These are phyloP conservation scores for Trebouxiophyceae sp. DNA, from an alignment of 163 green algal species.

Conservation along the genomic window DNA sequence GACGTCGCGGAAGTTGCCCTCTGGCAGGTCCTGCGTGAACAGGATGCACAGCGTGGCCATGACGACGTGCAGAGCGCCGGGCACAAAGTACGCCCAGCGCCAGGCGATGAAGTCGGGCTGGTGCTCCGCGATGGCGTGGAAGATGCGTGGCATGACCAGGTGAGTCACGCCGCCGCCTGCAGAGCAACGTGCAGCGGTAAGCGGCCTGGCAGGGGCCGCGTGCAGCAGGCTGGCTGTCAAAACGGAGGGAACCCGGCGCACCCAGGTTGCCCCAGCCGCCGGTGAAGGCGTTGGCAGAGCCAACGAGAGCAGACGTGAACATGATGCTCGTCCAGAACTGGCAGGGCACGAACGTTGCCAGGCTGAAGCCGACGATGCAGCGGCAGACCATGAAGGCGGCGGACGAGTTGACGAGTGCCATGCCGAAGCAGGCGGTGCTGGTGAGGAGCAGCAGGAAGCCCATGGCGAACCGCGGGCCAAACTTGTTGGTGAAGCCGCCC, in stretches of 20 bases:
- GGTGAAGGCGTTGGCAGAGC: slow-evolving; percentile 67
- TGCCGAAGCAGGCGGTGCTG: slow-evolving; percentile 24
- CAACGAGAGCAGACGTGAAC: slow-evolving; percentile 78
- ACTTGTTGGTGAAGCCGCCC: slow-evolving; percentile 73
- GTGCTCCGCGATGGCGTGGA: slow-evolving; percentile 19
- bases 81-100: slow-evolving; percentile 88
- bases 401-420: slow-evolving; percentile 59
- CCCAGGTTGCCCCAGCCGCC: slow-evolving; percentile 94
- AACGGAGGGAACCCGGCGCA: too few relatives aligned
- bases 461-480: slow-evolving; percentile 71
- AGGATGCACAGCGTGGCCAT: slow-evolving; percentile 55
- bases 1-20: slow-evolving; percentile 56
- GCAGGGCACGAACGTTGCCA: slow-evolving; percentile 88
- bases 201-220: too few relatives aligned
- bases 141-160: slow-evolving; percentile 84
- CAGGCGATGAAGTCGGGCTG: slow-evolving; percentile 62
- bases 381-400: slow-evolving; percentile 70
- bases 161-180: slow-evolving; percentile 74
- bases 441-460: slow-evolving; percentile 23
- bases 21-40: slow-evolving; percentile 59
- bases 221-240: too few relatives aligned
- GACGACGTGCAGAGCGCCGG: slow-evolving; percentile 69
- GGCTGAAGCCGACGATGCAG: slow-evolving; percentile 83
- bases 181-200: too few relatives aligned
- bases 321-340: slow-evolving; percentile 87